Conservation (phyloP, 352 stramenopile genomes). For the Phytophthora rubi region DNA sequence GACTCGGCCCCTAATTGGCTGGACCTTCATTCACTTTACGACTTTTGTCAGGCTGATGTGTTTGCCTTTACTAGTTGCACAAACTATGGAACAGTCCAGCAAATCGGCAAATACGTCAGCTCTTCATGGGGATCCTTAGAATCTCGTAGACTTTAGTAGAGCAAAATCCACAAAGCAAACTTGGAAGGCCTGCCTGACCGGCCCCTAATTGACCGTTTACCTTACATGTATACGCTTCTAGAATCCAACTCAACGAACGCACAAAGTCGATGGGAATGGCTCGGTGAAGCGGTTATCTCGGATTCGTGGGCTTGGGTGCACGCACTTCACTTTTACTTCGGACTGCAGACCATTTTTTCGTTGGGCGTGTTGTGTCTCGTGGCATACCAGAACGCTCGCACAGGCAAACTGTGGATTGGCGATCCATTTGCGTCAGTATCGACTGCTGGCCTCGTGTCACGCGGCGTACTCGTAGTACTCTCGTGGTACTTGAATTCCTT, state of each 20-base stretch:
- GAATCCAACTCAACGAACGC: constrained; percentile 22
- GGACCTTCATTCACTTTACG: no score
- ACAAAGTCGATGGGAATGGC: constrained; percentile 25
- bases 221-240: constrained; percentile 33
- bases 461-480: constrained; percentile 29
- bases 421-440: constrained; percentile 53
- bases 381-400: constrained; percentile 29
- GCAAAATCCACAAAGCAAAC: no score
- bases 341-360: constrained; percentile 35
- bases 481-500: constrained; percentile 46
- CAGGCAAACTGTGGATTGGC: constrained; percentile 49
- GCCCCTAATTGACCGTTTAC: no score
- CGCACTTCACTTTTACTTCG: constrained; percentile 42
- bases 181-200: no score
- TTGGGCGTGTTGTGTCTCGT: constrained; percentile 39
- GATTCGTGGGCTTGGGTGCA: constrained; percentile 52
- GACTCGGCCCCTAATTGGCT: no score
- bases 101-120: no score
- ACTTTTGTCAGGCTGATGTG: no score
- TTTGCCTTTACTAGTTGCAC: no score
- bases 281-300: constrained; percentile 29
- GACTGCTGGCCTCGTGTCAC: constrained; percentile 24
- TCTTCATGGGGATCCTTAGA: no score
- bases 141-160: no score
- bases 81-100: no score